A percentile compares a stretch with the other conserved stretches of the same genome.
Conservation (phyloP, 2,329 filamentous ascomycete genomes). For the Nakataea oryzae region DNA sequence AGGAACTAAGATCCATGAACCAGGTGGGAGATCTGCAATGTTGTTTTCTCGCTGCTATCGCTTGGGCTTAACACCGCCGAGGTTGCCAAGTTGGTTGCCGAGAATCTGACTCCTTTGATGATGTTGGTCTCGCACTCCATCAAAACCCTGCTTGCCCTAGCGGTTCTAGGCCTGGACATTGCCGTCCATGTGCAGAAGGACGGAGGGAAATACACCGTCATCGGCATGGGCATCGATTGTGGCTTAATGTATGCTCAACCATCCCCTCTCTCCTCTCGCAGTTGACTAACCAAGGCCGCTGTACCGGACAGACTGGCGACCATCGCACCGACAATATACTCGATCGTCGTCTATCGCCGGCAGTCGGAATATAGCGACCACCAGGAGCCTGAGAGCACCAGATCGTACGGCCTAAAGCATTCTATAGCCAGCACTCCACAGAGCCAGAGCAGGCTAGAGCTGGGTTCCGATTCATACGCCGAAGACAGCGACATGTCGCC, state of each 20-base stretch:
- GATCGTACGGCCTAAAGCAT: slow-evolving; percentile 31
- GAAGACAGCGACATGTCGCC: slow-evolving; percentile 4
- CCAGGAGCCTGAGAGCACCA: slow-evolving; percentile 35
- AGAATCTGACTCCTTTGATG: slow-evolving; percentile 42
- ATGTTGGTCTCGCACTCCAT: slow-evolving; percentile 41
- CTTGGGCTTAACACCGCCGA: slow-evolving; percentile 33
- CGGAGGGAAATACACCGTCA: slow-evolving; percentile 35
- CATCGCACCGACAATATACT: slow-evolving; percentile 33
- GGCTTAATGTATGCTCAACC: slow-evolving; percentile 30
- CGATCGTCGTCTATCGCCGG: slow-evolving; percentile 34
- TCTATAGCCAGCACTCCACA: not conserved
- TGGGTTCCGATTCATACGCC: slow-evolving; percentile 10
- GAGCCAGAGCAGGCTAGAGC: slow-evolving; percentile 12
- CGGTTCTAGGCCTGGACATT: slow-evolving; percentile 39
- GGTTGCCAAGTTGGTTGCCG: slow-evolving; percentile 26
- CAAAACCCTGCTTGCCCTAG: slow-evolving; percentile 34
- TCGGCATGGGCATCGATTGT: slow-evolving; percentile 37
- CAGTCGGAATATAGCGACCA: slow-evolving; percentile 39
- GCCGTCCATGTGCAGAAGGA: slow-evolving; percentile 34
- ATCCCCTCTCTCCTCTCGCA: not conserved
- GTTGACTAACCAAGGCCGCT: slow-evolving; percentile 2
- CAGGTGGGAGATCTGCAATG: slow-evolving; percentile 45
- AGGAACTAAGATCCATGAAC: not conserved
- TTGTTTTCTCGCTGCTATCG: slow-evolving; percentile 35
- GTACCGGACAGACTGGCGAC: slow-evolving; percentile 26